Evolutionary conservation across 441 rosid genomes (phyloP).

Genomic region (Cnidoscolus chayamansa): DNA sequence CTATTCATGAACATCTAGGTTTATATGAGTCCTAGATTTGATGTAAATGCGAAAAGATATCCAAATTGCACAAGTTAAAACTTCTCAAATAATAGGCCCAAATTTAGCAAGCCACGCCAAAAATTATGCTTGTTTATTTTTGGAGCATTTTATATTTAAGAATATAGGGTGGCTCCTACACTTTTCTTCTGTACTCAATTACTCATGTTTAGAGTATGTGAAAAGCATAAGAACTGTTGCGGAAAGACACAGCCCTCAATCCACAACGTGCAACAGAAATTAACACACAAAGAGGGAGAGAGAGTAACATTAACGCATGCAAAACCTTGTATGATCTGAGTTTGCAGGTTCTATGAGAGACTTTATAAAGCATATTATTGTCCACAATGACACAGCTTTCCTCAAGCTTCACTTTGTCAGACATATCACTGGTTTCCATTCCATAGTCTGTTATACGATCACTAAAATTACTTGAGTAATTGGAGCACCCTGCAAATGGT

Average conservation of each 20-base stretch:
- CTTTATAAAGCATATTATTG: constrained; percentile 44
- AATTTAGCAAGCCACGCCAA: neutral
- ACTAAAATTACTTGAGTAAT: constrained; percentile 18
- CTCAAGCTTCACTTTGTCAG: constrained; percentile 38
- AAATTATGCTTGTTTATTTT: neutral
- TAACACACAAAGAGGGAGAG: neutral
- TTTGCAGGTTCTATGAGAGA: constrained; percentile 40
- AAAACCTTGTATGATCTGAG: constrained; percentile 65
- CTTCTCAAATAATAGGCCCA: neutral
- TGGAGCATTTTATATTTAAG: neutral
- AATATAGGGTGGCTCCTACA: neutral
- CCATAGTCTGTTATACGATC: constrained; percentile 29
- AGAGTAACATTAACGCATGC: constrained; percentile 23
- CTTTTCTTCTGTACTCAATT: neutral
- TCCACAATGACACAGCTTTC: constrained; percentile 40
- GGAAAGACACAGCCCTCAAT: neutral
- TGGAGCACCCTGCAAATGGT: constrained; percentile 31
- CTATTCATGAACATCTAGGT: neutral
- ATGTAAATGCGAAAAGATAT: neutral
- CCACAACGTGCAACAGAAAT: neutral
- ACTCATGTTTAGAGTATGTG: neutral
- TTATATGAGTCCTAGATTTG: neutral
- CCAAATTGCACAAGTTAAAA: neutral
- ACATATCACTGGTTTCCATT: constrained; percentile 51
- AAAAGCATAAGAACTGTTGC: neutral